phyloP scores from a whole-genome alignment of 164 flowering plant species.

The Sextonia rubra region DNA sequence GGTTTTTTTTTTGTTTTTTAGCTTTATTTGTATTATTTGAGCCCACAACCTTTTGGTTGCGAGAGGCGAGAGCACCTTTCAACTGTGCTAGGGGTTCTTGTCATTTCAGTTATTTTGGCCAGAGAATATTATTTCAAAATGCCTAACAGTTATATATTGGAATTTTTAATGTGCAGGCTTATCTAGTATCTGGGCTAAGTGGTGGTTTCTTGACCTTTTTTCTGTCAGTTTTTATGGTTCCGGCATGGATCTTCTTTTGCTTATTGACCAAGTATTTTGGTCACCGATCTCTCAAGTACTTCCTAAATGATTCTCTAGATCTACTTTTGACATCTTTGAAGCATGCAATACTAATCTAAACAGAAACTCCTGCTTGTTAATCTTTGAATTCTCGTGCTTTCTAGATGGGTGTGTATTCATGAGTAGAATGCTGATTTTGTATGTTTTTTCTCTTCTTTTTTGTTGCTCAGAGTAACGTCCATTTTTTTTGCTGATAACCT shows the following conservation, averaged over 20 bases:
- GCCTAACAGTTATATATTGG: constrained; percentile 1
- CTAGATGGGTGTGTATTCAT: constrained; percentile 1
- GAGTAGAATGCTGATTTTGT: background rate
- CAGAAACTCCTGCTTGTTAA: background rate
- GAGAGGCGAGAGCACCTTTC: too few relatives aligned
- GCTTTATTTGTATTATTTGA: too few relatives aligned
- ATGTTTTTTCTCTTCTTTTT: background rate
- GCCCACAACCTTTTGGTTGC: too few relatives aligned
- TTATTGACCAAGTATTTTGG: constrained; percentile 38
- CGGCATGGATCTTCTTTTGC: constrained; percentile 55
- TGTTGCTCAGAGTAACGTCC: too few relatives aligned
- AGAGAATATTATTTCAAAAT: background rate
- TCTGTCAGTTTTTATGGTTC: constrained; percentile 56
- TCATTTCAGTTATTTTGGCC: background rate
- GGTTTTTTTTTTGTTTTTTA: too few relatives aligned
- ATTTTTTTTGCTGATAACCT: too few relatives aligned
- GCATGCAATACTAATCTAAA: background rate
- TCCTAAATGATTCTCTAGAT: constrained; percentile 4
- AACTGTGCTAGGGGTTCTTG: too few relatives aligned
- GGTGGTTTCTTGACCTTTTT: constrained; percentile 85
- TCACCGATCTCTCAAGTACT: constrained; percentile 57
- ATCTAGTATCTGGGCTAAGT: constrained; percentile 66
- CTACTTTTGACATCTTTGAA: background rate
- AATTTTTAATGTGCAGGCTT: constrained; percentile 49
- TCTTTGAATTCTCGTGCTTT: background rate